Percentiles rank a stretch among this genome's conserved stretches.
Conservation (phyloP, 805 yeast genomes). For the Metschnikowia baotianmanensis region DNA sequence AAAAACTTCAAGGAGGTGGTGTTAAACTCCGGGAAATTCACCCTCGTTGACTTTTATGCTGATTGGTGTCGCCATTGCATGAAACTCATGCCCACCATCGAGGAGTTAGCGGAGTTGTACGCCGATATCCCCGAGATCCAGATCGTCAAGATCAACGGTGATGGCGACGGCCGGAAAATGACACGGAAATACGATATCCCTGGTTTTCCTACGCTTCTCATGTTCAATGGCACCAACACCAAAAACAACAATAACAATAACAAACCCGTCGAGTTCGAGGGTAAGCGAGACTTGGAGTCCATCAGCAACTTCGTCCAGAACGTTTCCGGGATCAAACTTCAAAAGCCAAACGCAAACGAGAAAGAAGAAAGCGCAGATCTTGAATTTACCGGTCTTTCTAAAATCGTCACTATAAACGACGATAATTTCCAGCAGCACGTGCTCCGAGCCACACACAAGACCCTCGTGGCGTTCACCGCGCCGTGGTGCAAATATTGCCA, state of each 20-base stretch:
- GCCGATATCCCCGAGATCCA: constrained; percentile 38
- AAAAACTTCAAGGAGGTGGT: constrained; percentile 54
- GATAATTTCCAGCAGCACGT: constrained; percentile 43
- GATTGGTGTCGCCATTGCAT: constrained; percentile 75
- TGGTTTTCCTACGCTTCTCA: constrained; percentile 64
- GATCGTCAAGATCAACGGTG: constrained; percentile 60
- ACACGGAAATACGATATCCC: constrained; percentile 49
- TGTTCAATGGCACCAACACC: constrained; percentile 60
- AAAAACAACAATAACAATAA: no score
- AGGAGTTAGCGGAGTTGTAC: constrained; percentile 32
- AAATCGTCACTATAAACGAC: constrained; percentile 11
- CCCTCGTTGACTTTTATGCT: constrained; percentile 52
- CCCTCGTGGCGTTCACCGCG: constrained; percentile 56
- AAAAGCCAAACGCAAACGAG: not conserved
- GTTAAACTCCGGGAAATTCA: constrained; percentile 48
- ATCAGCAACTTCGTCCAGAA: constrained; percentile 52
- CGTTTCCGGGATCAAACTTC: constrained; percentile 27
- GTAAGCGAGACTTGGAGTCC: constrained; percentile 49
- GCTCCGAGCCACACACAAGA: constrained; percentile 25
- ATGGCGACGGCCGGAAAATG: constrained; percentile 47
- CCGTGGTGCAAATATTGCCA: constrained; percentile 62
- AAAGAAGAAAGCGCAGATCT: constrained; percentile 6
- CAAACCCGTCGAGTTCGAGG: constrained; percentile 54
- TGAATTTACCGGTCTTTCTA: constrained; percentile 2
- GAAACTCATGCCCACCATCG: constrained; percentile 46